Conservation (phyloP, 129 eudicot genomes). For the Cynara cardunculus region DNA sequence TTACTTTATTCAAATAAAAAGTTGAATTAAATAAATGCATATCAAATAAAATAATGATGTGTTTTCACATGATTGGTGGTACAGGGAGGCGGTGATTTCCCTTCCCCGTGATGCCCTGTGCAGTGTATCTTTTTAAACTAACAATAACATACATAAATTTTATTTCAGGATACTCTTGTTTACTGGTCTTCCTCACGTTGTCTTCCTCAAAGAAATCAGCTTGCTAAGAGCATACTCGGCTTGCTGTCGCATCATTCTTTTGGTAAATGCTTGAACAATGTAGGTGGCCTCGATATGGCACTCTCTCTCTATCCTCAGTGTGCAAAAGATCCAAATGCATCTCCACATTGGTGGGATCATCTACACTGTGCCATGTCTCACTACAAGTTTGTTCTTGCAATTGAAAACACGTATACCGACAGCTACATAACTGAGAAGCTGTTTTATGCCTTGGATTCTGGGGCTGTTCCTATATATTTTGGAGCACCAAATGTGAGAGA, state of each 20-base stretch:
- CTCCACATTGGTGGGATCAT: conserved; percentile 99
- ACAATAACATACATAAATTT: neutral
- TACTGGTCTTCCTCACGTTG: conserved; percentile 99
- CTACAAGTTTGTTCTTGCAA: conserved; percentile 81
- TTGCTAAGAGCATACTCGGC: conserved; percentile 66
- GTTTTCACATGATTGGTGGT: no score
- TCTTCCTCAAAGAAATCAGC: conserved; percentile 78
- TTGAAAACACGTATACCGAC: conserved; percentile 83
- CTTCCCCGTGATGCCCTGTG: no score
- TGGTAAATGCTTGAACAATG: conserved; percentile 95
- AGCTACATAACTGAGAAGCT: conserved; percentile 94
- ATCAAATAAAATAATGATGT: no score
- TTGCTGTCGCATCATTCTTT: conserved; percentile 79
- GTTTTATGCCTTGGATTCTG: conserved; percentile 86
- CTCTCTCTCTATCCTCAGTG: conserved; percentile 88
- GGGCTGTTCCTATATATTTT: conserved; percentile 88
- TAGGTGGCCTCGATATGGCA: conserved; percentile 87
- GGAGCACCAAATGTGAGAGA: conserved; percentile 97
- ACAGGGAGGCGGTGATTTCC: no score
- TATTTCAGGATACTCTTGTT: conserved; percentile 73
- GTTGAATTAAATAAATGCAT: no score
- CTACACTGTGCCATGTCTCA: conserved; percentile 97
- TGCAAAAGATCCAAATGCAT: conserved; percentile 41
- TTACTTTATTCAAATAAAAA: neutral
- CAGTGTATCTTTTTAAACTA: neutral